Evolutionary conservation across 2,329 filamentous ascomycete species (phyloP), one percentile per base, ranked within the genome.

Genomic region (Pezicula rhizophila): DNA sequence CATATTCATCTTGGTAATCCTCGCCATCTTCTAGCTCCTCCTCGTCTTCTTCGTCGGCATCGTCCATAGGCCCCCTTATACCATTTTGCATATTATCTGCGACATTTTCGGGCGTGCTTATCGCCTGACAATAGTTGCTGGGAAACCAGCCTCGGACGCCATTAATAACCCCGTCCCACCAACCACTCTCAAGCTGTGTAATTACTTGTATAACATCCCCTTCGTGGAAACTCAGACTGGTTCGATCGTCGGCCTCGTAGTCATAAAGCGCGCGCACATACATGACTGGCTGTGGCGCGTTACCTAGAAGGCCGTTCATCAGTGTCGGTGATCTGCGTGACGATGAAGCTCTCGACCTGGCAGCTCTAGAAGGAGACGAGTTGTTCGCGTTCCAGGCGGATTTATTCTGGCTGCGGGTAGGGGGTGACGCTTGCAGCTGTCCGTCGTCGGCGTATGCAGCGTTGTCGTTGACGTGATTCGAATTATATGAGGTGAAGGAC

Each of bases 131-230:
- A 72, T 99, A 99, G 69, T 99, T 99, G 76, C 92, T 97, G 34
- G 93, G 93, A 68, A 99, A 99, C 93, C 93, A 99, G 66, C 93
- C 93, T 65, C 93, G 85, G 59, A 96, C 87, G 51, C 91, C 89
- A 63, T 96, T 93, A 66, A 99, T 96, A 48, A 99, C 89, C 43
- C 93, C 93, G 71, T 99, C 93, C 93, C 93, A 99, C 93, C 93
- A 99, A 49, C 93, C 93, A 63, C 91, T 97, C 69, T 99, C 93
- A 49, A 97, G 78, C 71, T 96, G 92, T 46, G 93, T 99, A 61
- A 99, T 92, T 60, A 99, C 93, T 71, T 97, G 92, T 62, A 99
- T 99, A 58, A 97, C 84, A 70, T 99, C 93, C 63, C 93, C 93
- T 68, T 95, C 87, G 61, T 89, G 89, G 70, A 99, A 99, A 71